A percentile compares a stretch with the other conserved stretches of the same genome.
phyloP scores from a whole-genome alignment of 331 rosid species.

The Arachis monticola region DNA sequence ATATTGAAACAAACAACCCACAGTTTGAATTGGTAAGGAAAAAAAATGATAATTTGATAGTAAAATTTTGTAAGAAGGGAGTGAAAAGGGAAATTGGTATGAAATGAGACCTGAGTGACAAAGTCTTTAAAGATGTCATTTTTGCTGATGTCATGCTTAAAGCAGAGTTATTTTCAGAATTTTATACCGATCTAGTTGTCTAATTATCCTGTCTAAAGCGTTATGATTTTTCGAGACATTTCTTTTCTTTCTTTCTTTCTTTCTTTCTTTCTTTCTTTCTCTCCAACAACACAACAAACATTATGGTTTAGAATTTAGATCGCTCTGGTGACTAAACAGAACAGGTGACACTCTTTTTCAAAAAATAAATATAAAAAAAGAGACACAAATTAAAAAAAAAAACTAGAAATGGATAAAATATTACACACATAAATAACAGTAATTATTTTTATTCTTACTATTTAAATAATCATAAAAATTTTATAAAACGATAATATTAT shows the following conservation, averaged over 20 bases:
- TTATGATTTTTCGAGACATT: slow-evolving; percentile 95
- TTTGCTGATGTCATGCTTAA: slow-evolving; percentile 96
- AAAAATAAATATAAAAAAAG: background rate
- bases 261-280: background rate
- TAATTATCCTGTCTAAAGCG: slow-evolving; percentile 94
- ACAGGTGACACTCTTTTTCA: slow-evolving; percentile 24
- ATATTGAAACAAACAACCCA: background rate
- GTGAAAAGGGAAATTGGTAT: no score
- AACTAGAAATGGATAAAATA: no score
- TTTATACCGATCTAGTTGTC: slow-evolving; percentile 99
- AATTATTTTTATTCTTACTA: no score
- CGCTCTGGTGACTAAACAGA: slow-evolving; percentile 5
- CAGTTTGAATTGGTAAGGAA: background rate
- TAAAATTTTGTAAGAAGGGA: background rate
- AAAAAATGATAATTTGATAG: no score
- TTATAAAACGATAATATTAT: no score
- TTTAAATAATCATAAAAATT: no score
- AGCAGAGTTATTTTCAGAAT: slow-evolving; percentile 99
- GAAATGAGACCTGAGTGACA: slow-evolving; percentile 77
- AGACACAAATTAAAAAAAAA: no score
- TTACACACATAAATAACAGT: no score
- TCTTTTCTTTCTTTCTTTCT: background rate
- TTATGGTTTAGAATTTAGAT: slow-evolving; percentile 45
- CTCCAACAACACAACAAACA: background rate
- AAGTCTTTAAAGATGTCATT: slow-evolving; percentile 97